These are phyloP conservation scores for Raddia distichophylla DNA, from an alignment of 176 grass and related monocot genomes.

Conservation along the genomic window DNA sequence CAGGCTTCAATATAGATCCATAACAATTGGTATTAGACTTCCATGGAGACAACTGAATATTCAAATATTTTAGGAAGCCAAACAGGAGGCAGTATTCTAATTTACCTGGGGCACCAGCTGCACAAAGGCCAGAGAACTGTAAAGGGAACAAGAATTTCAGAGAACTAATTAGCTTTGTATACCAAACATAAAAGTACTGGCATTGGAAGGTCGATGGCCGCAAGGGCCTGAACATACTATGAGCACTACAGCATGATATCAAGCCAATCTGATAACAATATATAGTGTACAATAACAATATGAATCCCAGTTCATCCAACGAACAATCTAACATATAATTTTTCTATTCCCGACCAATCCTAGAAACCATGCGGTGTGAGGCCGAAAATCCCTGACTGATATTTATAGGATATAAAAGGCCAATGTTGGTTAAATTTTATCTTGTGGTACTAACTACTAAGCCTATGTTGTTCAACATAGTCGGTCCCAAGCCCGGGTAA, in stretches of 20 bases:
- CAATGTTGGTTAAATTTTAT: not conserved
- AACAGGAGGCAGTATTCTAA: conserved; percentile 21
- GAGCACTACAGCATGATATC: not conserved
- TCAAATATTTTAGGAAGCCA: conserved; percentile 3
- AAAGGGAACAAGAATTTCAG: conserved; percentile 44
- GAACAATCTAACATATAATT: conserved; percentile 21
- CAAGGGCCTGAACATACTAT: not conserved
- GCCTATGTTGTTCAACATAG: too few species aligned
- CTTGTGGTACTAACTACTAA: not conserved
- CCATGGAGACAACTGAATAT: not conserved
- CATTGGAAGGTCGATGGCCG: too few species aligned
- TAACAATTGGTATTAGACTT: not conserved
- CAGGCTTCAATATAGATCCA: not conserved
- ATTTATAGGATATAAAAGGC: not conserved
- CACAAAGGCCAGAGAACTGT: conserved; percentile 84
- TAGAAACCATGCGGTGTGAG: not conserved
- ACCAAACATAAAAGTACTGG: conserved; percentile 26
- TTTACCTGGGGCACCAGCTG: conserved; percentile 72
- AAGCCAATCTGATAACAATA: not conserved
- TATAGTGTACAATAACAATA: not conserved
- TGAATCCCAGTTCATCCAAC: not conserved
- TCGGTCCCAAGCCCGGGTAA: too few species aligned
- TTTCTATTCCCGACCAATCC: not conserved
- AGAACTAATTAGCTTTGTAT: conserved; percentile 24
- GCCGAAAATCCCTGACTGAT: not conserved